phyloP scores from a whole-genome alignment of 768 basidiomycete species.

The Tulasnella calospora region DNA sequence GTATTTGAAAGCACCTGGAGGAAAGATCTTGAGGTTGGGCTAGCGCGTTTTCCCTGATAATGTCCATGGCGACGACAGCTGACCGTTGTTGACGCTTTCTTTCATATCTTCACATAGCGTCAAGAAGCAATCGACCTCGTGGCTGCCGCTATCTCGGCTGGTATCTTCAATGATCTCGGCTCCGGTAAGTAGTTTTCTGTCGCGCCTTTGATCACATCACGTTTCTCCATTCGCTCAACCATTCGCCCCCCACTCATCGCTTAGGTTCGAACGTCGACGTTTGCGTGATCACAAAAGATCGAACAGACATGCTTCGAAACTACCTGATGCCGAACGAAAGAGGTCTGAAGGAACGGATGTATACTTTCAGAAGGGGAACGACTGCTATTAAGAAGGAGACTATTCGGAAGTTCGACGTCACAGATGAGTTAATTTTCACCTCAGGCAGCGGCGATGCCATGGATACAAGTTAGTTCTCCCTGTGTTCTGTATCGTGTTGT shows the following conservation, averaged over 20 bases:
- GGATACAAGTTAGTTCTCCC: conserved; percentile 61
- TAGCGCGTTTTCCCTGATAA: not conserved
- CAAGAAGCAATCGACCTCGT: conserved; percentile 79
- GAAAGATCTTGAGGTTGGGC: conserved; percentile 69
- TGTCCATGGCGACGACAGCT: not conserved
- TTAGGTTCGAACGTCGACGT: conserved; percentile 94
- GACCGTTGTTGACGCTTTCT: not conserved
- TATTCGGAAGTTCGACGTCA: conserved; percentile 59
- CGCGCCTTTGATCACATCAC: not conserved
- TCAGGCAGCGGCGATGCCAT: conserved; percentile 57
- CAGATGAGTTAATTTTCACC: conserved; percentile 61
- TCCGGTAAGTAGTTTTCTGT: conserved; percentile 41
- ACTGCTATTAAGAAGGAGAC: conserved; percentile 84
- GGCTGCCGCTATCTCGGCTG: conserved; percentile 80
- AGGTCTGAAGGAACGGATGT: conserved; percentile 53
- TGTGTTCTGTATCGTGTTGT: not conserved
- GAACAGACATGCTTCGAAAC: conserved; percentile 92
- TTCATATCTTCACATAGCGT: conserved; percentile 45
- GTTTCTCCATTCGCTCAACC: not conserved
- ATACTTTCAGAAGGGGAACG: conserved; percentile 76
- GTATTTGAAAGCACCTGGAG: conserved; percentile 88
- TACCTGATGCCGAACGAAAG: conserved; percentile 87
- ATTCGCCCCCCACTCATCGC: not conserved
- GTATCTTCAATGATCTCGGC: conserved; percentile 99
- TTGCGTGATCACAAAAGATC: conserved; percentile 80